Conservation (phyloP, 176 grass and related monocot genomes). For the Phoenix dactylifera region DNA sequence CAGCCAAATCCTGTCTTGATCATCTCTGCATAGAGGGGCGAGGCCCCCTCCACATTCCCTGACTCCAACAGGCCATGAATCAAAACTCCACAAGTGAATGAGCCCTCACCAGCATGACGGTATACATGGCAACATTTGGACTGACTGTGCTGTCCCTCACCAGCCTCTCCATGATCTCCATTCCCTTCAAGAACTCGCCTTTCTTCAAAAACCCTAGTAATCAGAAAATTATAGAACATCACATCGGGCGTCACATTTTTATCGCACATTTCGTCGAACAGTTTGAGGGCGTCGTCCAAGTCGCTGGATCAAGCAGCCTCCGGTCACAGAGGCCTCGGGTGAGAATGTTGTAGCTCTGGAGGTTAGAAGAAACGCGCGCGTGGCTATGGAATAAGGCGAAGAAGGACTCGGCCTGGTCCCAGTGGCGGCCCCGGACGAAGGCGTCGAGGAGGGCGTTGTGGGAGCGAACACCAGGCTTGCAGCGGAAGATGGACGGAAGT, state of each 20-base stretch:
- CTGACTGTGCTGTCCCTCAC: conserved; percentile 33
- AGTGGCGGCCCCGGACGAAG: conserved; percentile 50
- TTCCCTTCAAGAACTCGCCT: conserved; percentile 39
- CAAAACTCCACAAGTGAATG: conserved; percentile 56
- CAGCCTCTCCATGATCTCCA: conserved; percentile 63
- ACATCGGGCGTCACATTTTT: conserved; percentile 44
- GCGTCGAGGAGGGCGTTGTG: conserved; percentile 84
- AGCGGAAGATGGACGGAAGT: conserved; percentile 48
- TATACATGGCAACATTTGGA: conserved; percentile 58
- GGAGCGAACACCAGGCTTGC: conserved; percentile 63
- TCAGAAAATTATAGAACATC: conserved; percentile 62
- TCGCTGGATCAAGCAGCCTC: conserved; percentile 39
- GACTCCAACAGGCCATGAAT: conserved; percentile 62
- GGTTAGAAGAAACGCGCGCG: conserved; percentile 57
- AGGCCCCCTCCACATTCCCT: conserved; percentile 50
- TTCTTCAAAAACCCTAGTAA: conserved; percentile 46
- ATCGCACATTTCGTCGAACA: conserved; percentile 87
- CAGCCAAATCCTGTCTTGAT: conserved; percentile 47
- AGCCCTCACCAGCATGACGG: conserved; percentile 59
- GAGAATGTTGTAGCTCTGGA: conserved; percentile 81
- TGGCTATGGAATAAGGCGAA: conserved; percentile 54
- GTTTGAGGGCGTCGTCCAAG: conserved; percentile 29
- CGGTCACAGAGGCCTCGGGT: conserved; percentile 54
- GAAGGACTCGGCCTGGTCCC: conserved; percentile 54
- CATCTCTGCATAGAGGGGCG: conserved; percentile 54